Conservation (phyloP, 23 red algal species). For the Cyanidiococcus yangmingshanensis region DNA sequence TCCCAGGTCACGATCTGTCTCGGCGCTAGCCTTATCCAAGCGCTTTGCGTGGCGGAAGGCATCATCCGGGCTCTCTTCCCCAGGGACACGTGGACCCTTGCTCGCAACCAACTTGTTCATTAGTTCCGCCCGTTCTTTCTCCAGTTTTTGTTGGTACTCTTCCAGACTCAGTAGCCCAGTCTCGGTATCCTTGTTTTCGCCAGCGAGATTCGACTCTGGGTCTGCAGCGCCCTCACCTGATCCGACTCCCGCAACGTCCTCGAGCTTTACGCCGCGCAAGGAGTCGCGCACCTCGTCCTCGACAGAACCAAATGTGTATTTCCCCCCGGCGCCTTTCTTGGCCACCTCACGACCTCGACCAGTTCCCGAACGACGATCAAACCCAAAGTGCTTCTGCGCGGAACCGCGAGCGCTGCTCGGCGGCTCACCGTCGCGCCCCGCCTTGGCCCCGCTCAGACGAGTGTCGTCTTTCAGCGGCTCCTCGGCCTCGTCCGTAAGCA, state of each 20-base stretch:
- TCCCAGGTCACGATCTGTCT: background rate
- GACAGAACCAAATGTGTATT: constrained; percentile 22
- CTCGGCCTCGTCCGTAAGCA: background rate
- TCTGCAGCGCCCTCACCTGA: background rate
- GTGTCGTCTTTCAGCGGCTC: background rate
- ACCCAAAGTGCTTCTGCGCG: constrained; percentile 12
- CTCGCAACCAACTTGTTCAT: background rate
- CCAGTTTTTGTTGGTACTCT: background rate
- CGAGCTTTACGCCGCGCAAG: background rate
- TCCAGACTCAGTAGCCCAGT: constrained; percentile 28
- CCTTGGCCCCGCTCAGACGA: background rate
- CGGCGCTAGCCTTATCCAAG: background rate
- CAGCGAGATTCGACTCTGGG: constrained; percentile 3
- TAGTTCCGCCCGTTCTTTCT: constrained; percentile 1
- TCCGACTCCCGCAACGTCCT: background rate
- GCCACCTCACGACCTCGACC: constrained; percentile 27
- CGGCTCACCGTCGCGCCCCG: background rate
- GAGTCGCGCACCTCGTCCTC: constrained; percentile 24
- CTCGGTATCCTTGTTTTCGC: constrained; percentile 1
- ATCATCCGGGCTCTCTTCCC: background rate
- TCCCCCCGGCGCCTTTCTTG: constrained; percentile 21
- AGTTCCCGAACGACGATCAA: constrained; percentile 29
- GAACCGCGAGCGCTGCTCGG: constrained; percentile 8
- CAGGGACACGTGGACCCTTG: background rate
- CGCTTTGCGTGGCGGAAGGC: background rate